Percentiles rank a stretch among this genome's conserved stretches.
Evolutionary conservation across 768 basidiomycete genomes (phyloP).

Genomic region (Dendrothele bispora): DNA sequence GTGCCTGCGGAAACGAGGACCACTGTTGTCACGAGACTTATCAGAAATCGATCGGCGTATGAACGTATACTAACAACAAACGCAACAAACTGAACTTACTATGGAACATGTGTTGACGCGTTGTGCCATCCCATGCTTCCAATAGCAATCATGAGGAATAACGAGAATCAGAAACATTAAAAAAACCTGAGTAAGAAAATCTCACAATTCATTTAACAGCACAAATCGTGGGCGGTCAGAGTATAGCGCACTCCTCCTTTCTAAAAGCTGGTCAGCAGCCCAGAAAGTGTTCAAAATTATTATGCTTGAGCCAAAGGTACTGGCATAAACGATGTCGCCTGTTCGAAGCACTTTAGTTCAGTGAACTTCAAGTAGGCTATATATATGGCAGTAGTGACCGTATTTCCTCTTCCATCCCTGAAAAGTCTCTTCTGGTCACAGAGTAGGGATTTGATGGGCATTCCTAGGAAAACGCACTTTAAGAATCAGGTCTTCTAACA

Average conservation of each 20-base stretch:
- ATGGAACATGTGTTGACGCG: conserved; percentile 47
- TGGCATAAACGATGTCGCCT: conserved; percentile 45
- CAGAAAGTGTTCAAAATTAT: conserved; percentile 49
- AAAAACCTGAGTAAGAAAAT: too few relatives aligned
- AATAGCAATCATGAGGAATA: conserved; percentile 1
- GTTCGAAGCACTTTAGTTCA: background rate
- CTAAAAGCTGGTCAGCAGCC: conserved; percentile 47
- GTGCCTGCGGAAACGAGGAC: conserved; percentile 52
- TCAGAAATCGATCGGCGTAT: background rate
- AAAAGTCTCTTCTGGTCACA: background rate
- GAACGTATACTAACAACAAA: too few relatives aligned
- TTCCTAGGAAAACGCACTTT: too few relatives aligned
- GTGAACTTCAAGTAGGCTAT: background rate
- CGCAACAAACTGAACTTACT: too few relatives aligned
- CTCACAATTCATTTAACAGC: conserved; percentile 47
- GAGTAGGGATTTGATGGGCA: conserved; percentile 1
- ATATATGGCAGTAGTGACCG: background rate
- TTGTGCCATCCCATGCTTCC: conserved; percentile 55
- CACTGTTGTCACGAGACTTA: conserved; percentile 25
- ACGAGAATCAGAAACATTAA: background rate
- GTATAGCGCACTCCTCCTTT: conserved; percentile 54
- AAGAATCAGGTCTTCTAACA: too few relatives aligned
- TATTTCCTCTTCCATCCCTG: conserved; percentile 2
- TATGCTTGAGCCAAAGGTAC: conserved; percentile 44
- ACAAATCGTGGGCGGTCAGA: conserved; percentile 53